These are phyloP conservation scores for Chrysoporthe puriensis DNA, from an alignment of 2,329 filamentous ascomycete species.

Conservation along the genomic window DNA sequence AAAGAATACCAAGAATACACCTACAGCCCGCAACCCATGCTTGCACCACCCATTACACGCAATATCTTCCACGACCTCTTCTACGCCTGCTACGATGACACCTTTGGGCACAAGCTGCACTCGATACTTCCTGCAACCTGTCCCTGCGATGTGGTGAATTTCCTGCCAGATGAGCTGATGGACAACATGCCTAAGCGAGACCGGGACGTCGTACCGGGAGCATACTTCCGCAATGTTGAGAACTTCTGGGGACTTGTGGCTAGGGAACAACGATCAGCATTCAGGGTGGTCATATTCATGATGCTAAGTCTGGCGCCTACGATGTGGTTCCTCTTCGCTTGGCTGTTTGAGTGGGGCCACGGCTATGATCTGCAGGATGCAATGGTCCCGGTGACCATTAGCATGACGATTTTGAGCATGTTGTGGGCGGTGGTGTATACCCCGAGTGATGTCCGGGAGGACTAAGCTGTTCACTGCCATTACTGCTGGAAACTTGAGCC, in stretches of 20 bases:
- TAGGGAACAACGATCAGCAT: constrained; percentile 2
- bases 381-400: constrained; percentile 7
- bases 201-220: background rate
- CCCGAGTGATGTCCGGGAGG: background rate
- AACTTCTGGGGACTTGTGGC: constrained; percentile 14
- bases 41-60: constrained; percentile 3
- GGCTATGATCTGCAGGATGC: constrained; percentile 6
- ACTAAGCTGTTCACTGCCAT: background rate
- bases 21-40: constrained; percentile 10
- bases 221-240: constrained; percentile 8
- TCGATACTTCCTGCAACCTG: background rate
- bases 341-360: constrained; percentile 12
- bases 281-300: constrained; percentile 10
- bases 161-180: constrained; percentile 8
- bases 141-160: constrained; percentile 1
- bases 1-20: constrained; percentile 12
- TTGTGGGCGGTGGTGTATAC: constrained; percentile 6
- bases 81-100: constrained; percentile 10
- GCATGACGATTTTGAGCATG: constrained; percentile 2
- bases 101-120: background rate
- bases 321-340: constrained; percentile 11
- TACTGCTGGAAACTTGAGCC: too few species aligned
- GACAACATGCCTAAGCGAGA: constrained; percentile 14
- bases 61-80: constrained; percentile 15
- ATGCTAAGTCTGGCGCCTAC: constrained; percentile 12